phyloP scores from a whole-genome alignment of 2,329 filamentous ascomycete genomes.

The Juglanconis sp. region DNA sequence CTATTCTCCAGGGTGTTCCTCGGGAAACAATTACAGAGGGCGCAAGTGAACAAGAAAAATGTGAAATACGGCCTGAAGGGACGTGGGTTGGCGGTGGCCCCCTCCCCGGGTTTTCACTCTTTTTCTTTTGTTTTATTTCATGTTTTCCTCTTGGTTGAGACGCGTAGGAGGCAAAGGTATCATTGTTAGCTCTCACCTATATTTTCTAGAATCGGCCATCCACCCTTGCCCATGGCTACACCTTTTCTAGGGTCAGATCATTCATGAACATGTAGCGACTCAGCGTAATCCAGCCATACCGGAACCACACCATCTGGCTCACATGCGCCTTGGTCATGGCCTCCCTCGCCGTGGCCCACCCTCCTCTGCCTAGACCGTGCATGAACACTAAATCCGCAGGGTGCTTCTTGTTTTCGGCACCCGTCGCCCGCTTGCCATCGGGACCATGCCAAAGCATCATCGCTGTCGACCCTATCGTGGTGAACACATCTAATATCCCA shows the following conservation, averaged over 20 bases:
- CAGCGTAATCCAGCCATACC: slow-evolving; percentile 89
- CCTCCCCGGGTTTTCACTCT: too few species aligned
- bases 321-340: slow-evolving; percentile 89
- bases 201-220: too few species aligned
- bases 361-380: slow-evolving; percentile 62
- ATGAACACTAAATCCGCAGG: slow-evolving; percentile 66
- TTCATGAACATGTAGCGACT: slow-evolving; percentile 96
- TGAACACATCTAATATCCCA: slow-evolving; percentile 70
- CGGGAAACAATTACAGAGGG: too few species aligned
- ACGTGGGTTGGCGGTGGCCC: too few species aligned
- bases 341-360: slow-evolving; percentile 57
- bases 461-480: slow-evolving; percentile 61
- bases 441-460: slow-evolving; percentile 23
- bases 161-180: too few species aligned
- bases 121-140: too few species aligned
- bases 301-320: slow-evolving; percentile 98
- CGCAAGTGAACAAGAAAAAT: too few species aligned
- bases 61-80: too few species aligned
- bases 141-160: too few species aligned
- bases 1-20: too few species aligned
- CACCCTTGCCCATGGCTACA: slow-evolving; percentile 10
- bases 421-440: slow-evolving; percentile 25
- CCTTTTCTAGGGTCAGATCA: slow-evolving; percentile 63
- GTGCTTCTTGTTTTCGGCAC: slow-evolving; percentile 34
- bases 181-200: too few species aligned